These are phyloP conservation scores for Henningerozyma blattae DNA, from an alignment of 805 yeast genomes.

Conservation along the genomic window DNA sequence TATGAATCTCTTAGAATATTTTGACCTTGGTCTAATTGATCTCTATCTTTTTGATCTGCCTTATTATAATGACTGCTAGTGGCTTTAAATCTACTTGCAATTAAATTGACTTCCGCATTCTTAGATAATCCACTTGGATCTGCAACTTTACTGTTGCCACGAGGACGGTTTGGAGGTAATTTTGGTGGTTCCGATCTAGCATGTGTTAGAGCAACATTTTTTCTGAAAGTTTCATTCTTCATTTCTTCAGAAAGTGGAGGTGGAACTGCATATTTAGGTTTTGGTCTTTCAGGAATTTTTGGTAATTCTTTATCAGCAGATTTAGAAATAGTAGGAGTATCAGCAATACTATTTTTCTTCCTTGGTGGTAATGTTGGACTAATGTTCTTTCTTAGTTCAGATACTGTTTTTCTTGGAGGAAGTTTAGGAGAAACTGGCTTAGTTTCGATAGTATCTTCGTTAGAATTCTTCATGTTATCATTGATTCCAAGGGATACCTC, in stretches of 20 bases:
- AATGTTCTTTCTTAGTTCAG: slow-evolving; percentile 5
- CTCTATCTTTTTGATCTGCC: slow-evolving; percentile 40
- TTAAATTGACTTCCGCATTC: slow-evolving; percentile 39
- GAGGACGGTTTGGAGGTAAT: too few species aligned
- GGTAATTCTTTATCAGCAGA: too few species aligned
- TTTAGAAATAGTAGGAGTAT: too few species aligned
- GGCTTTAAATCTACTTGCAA: slow-evolving; percentile 47
- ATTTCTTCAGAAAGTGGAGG: slow-evolving; percentile 21
- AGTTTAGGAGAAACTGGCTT: slow-evolving; percentile 19
- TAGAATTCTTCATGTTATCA: too few species aligned
- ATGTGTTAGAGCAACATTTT: slow-evolving; percentile 11
- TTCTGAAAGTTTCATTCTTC: slow-evolving; percentile 17
- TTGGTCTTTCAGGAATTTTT: too few species aligned
- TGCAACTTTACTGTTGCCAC: slow-evolving; percentile 8
- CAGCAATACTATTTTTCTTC: too few species aligned
- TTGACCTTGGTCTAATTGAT: slow-evolving; percentile 38
- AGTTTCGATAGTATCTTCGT: too few species aligned
- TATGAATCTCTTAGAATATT: slow-evolving; percentile 28
- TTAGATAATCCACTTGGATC: slow-evolving; percentile 8
- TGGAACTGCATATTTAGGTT: slow-evolving; percentile 16
- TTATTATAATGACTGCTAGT: slow-evolving; percentile 39
- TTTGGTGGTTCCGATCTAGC: slow-evolving; percentile 5
- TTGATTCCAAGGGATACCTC: too few species aligned
- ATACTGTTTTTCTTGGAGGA: slow-evolving; percentile 29
- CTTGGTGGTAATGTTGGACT: slow-evolving; percentile 2